Conservation (phyloP, 2,329 filamentous ascomycete genomes). For the Dendryphion nanum region DNA sequence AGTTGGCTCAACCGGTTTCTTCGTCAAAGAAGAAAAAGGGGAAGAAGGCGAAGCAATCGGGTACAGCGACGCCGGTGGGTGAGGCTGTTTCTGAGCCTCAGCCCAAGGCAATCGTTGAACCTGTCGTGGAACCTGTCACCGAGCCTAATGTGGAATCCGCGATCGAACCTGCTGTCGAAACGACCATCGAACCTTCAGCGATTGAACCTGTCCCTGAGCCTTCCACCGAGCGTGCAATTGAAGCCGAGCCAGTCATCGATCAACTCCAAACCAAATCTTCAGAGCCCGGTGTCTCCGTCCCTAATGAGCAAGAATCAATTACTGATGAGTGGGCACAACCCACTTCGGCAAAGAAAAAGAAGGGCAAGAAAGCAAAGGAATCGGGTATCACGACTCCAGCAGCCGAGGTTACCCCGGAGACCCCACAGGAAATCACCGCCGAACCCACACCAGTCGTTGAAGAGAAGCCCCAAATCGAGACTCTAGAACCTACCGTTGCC, state of each 20-base stretch:
- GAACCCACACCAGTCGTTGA: too few relatives aligned
- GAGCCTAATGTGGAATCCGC: background rate
- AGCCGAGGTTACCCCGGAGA: conserved; percentile 5
- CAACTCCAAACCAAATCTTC: too few relatives aligned
- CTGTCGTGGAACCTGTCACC: background rate
- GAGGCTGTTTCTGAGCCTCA: conserved; percentile 1
- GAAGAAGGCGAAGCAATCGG: conserved; percentile 11
- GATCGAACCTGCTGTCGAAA: background rate
- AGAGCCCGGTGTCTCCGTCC: too few relatives aligned
- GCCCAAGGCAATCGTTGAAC: background rate
- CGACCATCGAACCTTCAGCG: background rate
- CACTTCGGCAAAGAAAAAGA: conserved; percentile 16
- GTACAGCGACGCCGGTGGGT: conserved; percentile 2
- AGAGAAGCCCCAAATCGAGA: too few relatives aligned
- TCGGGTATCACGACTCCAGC: conserved; percentile 12
- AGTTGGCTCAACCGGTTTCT: background rate
- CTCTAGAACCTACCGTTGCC: too few relatives aligned
- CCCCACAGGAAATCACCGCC: background rate
- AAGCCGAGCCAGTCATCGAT: background rate
- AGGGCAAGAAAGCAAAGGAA: conserved; percentile 21
- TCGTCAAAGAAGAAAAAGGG: conserved; percentile 8
- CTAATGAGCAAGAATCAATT: too few relatives aligned
- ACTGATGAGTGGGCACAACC: background rate
- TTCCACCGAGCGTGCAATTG: background rate
- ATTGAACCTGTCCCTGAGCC: background rate